These are phyloP conservation scores for Entomortierella parvispora DNA, from an alignment of 192 early-diverging fungal species.

Conservation along the genomic window DNA sequence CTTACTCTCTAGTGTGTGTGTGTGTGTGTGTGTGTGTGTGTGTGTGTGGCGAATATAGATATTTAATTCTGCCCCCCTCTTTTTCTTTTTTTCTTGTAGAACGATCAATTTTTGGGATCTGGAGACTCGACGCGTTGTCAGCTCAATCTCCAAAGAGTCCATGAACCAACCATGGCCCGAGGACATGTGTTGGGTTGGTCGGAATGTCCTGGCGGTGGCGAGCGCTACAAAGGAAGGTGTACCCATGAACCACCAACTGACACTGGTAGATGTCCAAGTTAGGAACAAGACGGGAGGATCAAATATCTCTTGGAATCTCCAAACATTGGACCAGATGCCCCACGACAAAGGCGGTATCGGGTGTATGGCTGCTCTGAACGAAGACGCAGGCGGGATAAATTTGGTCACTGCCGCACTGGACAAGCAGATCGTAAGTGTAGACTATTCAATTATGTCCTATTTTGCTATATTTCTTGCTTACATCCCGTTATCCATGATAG, in stretches of 20 bases:
- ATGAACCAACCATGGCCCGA: slow-evolving; percentile 41
- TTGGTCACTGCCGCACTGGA: slow-evolving; percentile 32
- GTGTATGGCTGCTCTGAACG: slow-evolving; percentile 21
- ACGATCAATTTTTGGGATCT: slow-evolving; percentile 47
- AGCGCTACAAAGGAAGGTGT: slow-evolving; percentile 29
- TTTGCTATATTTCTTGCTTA: background rate
- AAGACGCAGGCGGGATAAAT: slow-evolving; percentile 11
- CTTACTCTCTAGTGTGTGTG: no score
- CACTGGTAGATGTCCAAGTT: slow-evolving; percentile 24
- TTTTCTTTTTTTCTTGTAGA: slow-evolving; percentile 6
- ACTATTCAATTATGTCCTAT: background rate
- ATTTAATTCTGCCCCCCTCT: background rate
- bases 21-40: background rate
- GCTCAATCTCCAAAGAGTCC: slow-evolving; percentile 17
- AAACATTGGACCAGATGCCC: slow-evolving; percentile 17
- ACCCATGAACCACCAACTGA: slow-evolving; percentile 12
- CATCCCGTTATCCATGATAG: slow-evolving; percentile 3
- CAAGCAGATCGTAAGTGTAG: slow-evolving; percentile 42
- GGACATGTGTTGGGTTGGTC: slow-evolving; percentile 47
- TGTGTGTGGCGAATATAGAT: background rate
- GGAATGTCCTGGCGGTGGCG: slow-evolving; percentile 29
- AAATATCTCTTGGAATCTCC: slow-evolving; percentile 17
- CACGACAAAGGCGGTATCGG: slow-evolving; percentile 36
- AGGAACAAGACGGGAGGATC: background rate
- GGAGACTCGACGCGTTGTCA: slow-evolving; percentile 7